Evolutionary conservation across 1,139 yeast genomes (phyloP).

Genomic region (Scheffersomyces lignicola): DNA sequence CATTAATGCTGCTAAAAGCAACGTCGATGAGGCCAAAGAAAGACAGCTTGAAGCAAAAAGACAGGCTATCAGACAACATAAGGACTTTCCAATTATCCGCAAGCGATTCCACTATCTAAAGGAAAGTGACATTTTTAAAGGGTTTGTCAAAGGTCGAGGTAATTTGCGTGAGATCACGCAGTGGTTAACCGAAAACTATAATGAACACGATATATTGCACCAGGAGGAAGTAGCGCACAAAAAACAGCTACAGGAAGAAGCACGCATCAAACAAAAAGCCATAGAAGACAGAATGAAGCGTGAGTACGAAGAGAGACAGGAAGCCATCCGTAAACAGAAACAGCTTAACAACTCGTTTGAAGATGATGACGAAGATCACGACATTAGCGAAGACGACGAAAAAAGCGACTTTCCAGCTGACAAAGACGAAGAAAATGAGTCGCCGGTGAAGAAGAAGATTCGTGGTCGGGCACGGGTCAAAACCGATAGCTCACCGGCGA

Average conservation of each 20-base stretch:
- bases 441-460: constrained; percentile 37
- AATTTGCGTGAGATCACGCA: constrained; percentile 55
- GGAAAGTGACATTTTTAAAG: constrained; percentile 57
- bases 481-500: constrained; percentile 18
- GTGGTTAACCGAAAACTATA: constrained; percentile 43
- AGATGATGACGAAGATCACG: background rate
- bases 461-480: constrained; percentile 28
- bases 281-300: constrained; percentile 13
- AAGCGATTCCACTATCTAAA: constrained; percentile 47
- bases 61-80: constrained; percentile 41
- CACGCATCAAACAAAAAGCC: constrained; percentile 14
- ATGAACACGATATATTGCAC: constrained; percentile 24
- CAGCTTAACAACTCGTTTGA: constrained; percentile 7
- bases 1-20: constrained; percentile 24
- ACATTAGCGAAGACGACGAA: constrained; percentile 7
- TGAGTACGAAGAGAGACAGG: constrained; percentile 15
- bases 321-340: constrained; percentile 12
- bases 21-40: constrained; percentile 24
- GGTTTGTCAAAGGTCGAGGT: constrained; percentile 60
- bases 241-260: constrained; percentile 17
- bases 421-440: constrained; percentile 31
- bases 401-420: no score
- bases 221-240: constrained; percentile 21
- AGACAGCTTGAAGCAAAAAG: constrained; percentile 35
- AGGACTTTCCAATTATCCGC: constrained; percentile 50